Conservation (phyloP, 2,329 filamentous ascomycete species). For the Anthostomella pinea region DNA sequence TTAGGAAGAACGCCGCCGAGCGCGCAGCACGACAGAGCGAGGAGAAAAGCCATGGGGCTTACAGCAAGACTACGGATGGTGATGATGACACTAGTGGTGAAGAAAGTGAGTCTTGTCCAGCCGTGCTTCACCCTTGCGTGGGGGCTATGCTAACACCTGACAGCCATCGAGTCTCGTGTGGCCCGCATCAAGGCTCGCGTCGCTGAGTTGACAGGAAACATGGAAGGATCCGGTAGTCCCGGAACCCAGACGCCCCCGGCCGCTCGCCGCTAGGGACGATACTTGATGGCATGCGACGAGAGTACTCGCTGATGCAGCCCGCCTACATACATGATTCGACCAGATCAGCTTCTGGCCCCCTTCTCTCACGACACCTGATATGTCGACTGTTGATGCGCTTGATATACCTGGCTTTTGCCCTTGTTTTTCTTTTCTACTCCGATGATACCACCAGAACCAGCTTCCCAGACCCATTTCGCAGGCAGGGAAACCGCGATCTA, state of each 20-base stretch:
- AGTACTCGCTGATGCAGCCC: too few relatives aligned
- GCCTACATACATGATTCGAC: conserved; percentile 5
- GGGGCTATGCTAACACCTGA: conserved; percentile 23
- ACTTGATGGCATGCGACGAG: conserved; percentile 19
- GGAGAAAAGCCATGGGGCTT: conserved; percentile 57
- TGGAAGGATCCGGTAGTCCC: conserved; percentile 53
- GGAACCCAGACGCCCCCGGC: conserved; percentile 34
- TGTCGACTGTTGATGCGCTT: conserved; percentile 9
- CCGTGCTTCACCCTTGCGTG: neutral
- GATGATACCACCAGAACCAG: conserved; percentile 36
- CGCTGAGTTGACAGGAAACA: conserved; percentile 85
- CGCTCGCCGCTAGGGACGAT: conserved; percentile 34
- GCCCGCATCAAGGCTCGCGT: conserved; percentile 97
- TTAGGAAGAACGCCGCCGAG: conserved; percentile 89
- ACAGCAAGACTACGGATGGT: conserved; percentile 57
- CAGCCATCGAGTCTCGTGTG: conserved; percentile 92
- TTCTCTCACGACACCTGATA: conserved; percentile 7
- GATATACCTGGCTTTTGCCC: conserved; percentile 19
- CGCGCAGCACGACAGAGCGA: conserved; percentile 67
- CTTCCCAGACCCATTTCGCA: conserved; percentile 17
- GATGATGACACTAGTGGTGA: conserved; percentile 93
- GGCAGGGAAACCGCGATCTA: conserved; percentile 22
- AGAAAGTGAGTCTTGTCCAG: conserved; percentile 42
- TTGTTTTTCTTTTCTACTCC: conserved; percentile 18
- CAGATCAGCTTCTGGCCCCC: conserved; percentile 12